Evolutionary conservation across 1,284 basidiomycete genomes (phyloP).

Genomic region (Fomitopsis palustris): DNA sequence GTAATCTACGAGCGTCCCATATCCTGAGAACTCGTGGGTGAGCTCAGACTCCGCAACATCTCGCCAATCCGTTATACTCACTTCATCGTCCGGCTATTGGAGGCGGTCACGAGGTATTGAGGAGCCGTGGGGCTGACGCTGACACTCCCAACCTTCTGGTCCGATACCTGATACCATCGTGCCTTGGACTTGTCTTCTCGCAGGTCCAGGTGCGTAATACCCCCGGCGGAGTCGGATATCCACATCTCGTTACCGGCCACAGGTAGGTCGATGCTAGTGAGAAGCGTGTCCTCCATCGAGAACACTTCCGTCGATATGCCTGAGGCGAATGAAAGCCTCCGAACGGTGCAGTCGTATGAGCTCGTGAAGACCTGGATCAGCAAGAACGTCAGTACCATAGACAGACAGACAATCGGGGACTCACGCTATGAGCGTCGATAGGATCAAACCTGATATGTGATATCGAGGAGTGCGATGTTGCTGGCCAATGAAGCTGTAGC

Average conservation of each 20-base stretch:
- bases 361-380: constrained; percentile 63
- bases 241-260: constrained; percentile 73
- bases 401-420: constrained; percentile 14
- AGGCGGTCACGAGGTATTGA: constrained; percentile 65
- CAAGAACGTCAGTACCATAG: background rate
- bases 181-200: constrained; percentile 55
- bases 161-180: constrained; percentile 60
- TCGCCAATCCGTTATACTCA: constrained; percentile 28
- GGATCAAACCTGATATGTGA: constrained; percentile 74
- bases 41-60: background rate
- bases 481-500: constrained; percentile 80
- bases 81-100: constrained; percentile 68
- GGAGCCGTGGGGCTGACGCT: constrained; percentile 73
- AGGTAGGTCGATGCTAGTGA: constrained; percentile 63
- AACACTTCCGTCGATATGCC: constrained; percentile 67
- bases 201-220: constrained; percentile 68
- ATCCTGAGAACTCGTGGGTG: constrained; percentile 40
- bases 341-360: constrained; percentile 74
- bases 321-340: constrained; percentile 65
- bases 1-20: constrained; percentile 72
- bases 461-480: constrained; percentile 71
- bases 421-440: constrained; percentile 63
- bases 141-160: constrained; percentile 71
- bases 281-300: constrained; percentile 53
- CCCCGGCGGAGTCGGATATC: constrained; percentile 69